phyloP scores from a whole-genome alignment of 768 basidiomycete genomes.

The Dentipellis fragilis region DNA sequence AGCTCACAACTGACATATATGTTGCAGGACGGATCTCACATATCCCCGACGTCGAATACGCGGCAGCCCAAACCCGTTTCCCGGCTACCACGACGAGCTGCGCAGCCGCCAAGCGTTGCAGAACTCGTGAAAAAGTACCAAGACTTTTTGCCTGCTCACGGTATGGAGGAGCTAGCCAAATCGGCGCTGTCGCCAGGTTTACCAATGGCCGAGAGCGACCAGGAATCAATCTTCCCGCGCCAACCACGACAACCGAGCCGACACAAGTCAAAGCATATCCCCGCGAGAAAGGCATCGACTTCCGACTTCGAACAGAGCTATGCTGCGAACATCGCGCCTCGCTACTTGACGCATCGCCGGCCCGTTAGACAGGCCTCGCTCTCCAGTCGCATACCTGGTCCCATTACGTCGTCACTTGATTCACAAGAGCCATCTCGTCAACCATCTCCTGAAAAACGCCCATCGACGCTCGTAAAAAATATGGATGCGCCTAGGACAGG shows the following conservation, averaged over 20 bases:
- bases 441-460: slow-evolving; percentile 66
- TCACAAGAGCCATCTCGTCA: slow-evolving; percentile 55
- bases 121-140: slow-evolving; percentile 80
- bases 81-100: slow-evolving; percentile 51
- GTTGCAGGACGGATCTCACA: neutral
- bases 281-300: slow-evolving; percentile 44
- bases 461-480: slow-evolving; percentile 14
- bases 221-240: slow-evolving; percentile 40
- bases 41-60: neutral
- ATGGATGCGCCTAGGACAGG: slow-evolving; percentile 16
- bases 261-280: slow-evolving; percentile 40
- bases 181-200: slow-evolving; percentile 50
- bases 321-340: slow-evolving; percentile 84
- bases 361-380: slow-evolving; percentile 28
- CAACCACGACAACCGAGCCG: slow-evolving; percentile 29
- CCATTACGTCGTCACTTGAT: slow-evolving; percentile 36
- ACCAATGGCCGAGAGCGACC: slow-evolving; percentile 66
- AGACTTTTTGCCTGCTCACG: slow-evolving; percentile 63
- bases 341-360: slow-evolving; percentile 50
- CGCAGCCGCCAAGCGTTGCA: slow-evolving; percentile 60
- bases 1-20: neutral
- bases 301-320: slow-evolving; percentile 91
- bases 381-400: slow-evolving; percentile 42
- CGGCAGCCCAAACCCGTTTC: slow-evolving; percentile 30
- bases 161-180: slow-evolving; percentile 61